These are phyloP conservation scores for Pseudomassariella vexata DNA, from an alignment of 2,329 filamentous ascomycete species.

Conservation along the genomic window DNA sequence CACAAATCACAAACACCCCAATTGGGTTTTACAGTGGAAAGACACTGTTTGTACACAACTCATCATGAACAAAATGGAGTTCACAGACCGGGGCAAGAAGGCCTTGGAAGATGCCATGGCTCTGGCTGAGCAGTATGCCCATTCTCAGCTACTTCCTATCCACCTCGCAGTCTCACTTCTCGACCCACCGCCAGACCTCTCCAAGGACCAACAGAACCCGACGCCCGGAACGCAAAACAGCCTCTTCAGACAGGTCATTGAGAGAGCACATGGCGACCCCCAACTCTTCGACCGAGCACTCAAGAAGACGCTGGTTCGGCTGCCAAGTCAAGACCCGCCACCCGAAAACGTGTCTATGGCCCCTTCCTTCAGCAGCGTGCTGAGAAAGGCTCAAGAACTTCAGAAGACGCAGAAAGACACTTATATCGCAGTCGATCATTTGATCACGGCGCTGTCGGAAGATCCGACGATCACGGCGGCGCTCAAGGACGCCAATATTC, in stretches of 20 bases:
- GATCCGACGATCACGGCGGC: constrained; percentile 68
- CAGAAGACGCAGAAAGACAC: constrained; percentile 98
- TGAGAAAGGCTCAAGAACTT: constrained; percentile 79
- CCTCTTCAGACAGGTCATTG: constrained; percentile 92
- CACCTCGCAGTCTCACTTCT: constrained; percentile 83
- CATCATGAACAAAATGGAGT: constrained; percentile 76
- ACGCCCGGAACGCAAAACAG: constrained; percentile 59
- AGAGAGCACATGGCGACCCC: constrained; percentile 87
- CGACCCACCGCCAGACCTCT: constrained; percentile 68
- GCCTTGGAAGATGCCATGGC: constrained; percentile 83
- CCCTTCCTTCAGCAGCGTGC: constrained; percentile 73
- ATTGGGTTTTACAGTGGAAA: too few species aligned
- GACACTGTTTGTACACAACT: too few species aligned
- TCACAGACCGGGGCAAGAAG: constrained; percentile 89
- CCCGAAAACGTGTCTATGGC: constrained; percentile 83
- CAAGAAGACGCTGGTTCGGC: constrained; percentile 84
- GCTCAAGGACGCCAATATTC: constrained; percentile 82
- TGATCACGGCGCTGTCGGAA: constrained; percentile 80
- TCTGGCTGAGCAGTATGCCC: constrained; percentile 82
- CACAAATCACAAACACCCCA: too few species aligned
- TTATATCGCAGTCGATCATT: constrained; percentile 89
- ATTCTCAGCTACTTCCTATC: constrained; percentile 84
- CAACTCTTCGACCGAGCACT: constrained; percentile 83
- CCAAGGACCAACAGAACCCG: constrained; percentile 77
- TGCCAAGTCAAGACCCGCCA: constrained; percentile 91